A percentile compares a stretch with the other conserved stretches of the same genome.
phyloP scores from a whole-genome alignment of 352 stramenopile genomes.

The Pythium brachiatum region DNA sequence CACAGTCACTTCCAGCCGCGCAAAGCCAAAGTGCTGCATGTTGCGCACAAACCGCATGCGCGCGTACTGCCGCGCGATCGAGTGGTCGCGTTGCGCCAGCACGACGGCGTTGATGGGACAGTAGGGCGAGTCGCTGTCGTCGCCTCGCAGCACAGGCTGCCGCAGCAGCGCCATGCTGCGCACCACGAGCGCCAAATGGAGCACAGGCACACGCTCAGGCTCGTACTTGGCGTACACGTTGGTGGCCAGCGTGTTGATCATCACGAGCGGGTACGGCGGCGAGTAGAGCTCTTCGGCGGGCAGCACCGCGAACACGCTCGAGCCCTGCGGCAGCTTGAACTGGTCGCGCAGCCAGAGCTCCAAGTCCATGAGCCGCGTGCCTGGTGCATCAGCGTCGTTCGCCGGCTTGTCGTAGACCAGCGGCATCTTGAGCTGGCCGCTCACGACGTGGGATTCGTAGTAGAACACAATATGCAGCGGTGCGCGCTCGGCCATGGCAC shows the following conservation, averaged over 20 bases:
- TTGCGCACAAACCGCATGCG: conserved; percentile 63
- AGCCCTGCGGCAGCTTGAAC: conserved; percentile 49
- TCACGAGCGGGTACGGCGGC: conserved; percentile 70
- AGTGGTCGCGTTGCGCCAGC: conserved; percentile 32
- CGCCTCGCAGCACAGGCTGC: conserved; percentile 44
- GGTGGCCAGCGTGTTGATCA: conserved; percentile 71
- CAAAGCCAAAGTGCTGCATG: conserved; percentile 74
- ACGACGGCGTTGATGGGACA: conserved; percentile 48
- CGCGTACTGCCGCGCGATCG: conserved; percentile 50
- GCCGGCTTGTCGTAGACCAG: conserved; percentile 57
- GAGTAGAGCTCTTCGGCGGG: conserved; percentile 78
- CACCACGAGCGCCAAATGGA: conserved; percentile 69
- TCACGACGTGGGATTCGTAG: conserved; percentile 52
- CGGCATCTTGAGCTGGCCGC: conserved; percentile 52
- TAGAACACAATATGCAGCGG: conserved; percentile 74
- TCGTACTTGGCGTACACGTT: conserved; percentile 45
- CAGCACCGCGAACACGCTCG: conserved; percentile 72
- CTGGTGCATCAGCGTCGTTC: conserved; percentile 21
- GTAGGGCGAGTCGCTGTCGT: conserved; percentile 63
- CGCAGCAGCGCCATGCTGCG: conserved; percentile 52
- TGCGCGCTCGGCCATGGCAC: conserved; percentile 31
- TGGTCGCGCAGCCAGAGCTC: conserved; percentile 68
- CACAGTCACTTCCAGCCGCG: conserved; percentile 54
- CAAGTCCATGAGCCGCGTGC: conserved; percentile 68
- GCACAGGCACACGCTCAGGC: conserved; percentile 39